Conservation (phyloP, 192 early-diverging fungal genomes). For the Entomortierella parvispora region DNA sequence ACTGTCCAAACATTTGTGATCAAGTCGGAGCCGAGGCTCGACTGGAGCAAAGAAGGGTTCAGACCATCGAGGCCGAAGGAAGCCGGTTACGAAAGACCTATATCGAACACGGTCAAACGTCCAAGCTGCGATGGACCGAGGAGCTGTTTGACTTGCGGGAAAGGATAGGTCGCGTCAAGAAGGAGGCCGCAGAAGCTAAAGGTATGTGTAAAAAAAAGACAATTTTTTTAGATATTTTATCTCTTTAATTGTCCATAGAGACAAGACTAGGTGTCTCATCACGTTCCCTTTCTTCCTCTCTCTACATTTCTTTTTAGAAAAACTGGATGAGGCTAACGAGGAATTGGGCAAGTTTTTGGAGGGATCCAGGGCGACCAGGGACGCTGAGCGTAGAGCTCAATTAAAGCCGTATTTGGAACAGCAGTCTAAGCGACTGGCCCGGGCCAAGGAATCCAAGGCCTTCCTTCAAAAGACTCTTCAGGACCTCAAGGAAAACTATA, state of each 20-base stretch:
- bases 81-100: constrained; percentile 25
- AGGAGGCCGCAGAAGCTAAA: constrained; percentile 34
- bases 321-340: constrained; percentile 15
- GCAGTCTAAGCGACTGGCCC: constrained; percentile 27
- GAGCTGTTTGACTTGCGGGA: constrained; percentile 22
- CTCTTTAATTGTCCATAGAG: background rate
- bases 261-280: background rate
- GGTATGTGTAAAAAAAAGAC: constrained; percentile 7
- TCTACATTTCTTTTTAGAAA: background rate
- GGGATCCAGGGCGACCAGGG: constrained; percentile 26
- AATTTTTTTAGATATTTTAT: background rate
- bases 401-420: constrained; percentile 23
- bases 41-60: constrained; percentile 39
- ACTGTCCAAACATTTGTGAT: constrained; percentile 83
- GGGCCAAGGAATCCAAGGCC: constrained; percentile 46
- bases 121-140: constrained; percentile 4
- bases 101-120: constrained; percentile 21
- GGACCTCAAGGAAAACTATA: constrained; percentile 69
- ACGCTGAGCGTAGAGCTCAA: constrained; percentile 6
- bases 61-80: constrained; percentile 25
- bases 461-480: constrained; percentile 51
- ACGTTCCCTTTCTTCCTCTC: background rate
- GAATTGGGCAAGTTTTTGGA: constrained; percentile 22
- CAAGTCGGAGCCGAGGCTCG: constrained; percentile 64
- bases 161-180: constrained; percentile 17